phyloP scores from a whole-genome alignment of 148 eudicot genomes.

The Beta vulgaris region DNA sequence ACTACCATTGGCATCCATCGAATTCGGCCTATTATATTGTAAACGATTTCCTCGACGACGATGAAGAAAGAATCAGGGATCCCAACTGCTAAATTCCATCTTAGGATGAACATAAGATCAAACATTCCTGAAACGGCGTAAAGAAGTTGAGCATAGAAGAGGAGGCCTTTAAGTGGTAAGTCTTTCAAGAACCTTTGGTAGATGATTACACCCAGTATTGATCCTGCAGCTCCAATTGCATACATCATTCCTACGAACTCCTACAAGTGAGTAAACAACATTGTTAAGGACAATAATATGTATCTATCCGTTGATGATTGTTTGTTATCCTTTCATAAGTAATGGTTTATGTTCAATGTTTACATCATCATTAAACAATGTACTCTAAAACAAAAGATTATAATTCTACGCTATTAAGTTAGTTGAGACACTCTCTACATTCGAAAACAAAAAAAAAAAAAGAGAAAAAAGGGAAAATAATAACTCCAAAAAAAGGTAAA shows the following conservation, averaged over 20 bases:
- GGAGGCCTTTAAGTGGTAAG: conserved; percentile 41
- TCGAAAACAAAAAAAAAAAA: too few relatives aligned
- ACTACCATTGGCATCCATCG: conserved; percentile 73
- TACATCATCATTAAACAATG: too few relatives aligned
- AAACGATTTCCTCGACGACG: conserved; percentile 44
- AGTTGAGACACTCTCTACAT: too few relatives aligned
- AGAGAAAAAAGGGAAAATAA: too few relatives aligned
- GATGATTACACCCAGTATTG: conserved; percentile 51
- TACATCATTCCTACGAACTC: conserved; percentile 59
- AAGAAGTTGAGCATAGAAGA: conserved; percentile 53
- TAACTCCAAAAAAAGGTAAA: too few relatives aligned
- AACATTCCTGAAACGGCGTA: conserved; percentile 50
- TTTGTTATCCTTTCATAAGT: too few relatives aligned
- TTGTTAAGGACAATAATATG: too few relatives aligned
- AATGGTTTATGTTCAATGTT: too few relatives aligned
- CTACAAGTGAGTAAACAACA: conserved; percentile 23
- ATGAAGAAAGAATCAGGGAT: conserved; percentile 61
- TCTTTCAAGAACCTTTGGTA: conserved; percentile 54
- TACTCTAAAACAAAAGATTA: too few relatives aligned
- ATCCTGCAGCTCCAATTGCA: conserved; percentile 60
- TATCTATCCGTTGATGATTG: too few relatives aligned
- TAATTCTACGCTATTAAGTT: too few relatives aligned
- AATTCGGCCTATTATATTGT: conserved; percentile 34
- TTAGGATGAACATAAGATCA: conserved; percentile 54
- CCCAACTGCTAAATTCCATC: conserved; percentile 51